Evolutionary conservation across 208 protist species (phyloP).

Genomic region (Leishmania tarentolae): DNA sequence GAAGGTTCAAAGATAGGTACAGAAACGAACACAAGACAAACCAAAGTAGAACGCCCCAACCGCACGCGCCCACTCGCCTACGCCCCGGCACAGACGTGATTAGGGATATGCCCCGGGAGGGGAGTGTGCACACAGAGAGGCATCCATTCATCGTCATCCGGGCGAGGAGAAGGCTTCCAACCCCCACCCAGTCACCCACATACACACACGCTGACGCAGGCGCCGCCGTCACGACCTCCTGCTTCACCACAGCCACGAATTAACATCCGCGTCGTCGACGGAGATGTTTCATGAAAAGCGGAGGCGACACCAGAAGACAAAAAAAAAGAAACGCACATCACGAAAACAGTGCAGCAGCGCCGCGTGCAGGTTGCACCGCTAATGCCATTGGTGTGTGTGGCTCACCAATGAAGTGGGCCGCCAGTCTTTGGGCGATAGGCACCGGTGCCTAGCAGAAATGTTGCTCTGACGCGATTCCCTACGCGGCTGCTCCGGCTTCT

Average conservation of each 20-base stretch:
- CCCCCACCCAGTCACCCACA: neutral
- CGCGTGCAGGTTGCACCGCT: too few relatives aligned
- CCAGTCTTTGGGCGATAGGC: slow-evolving; percentile 23
- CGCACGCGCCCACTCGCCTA: neutral
- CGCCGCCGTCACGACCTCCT: neutral
- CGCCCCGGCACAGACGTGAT: neutral
- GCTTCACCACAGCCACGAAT: too few relatives aligned
- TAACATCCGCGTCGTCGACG: neutral
- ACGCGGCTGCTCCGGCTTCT: slow-evolving; percentile 16
- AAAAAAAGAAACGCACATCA: too few relatives aligned
- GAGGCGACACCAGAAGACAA: too few relatives aligned
- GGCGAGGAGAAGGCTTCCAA: neutral
- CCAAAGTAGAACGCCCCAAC: too few relatives aligned
- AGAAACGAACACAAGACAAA: neutral
- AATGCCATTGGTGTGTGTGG: slow-evolving; percentile 30
- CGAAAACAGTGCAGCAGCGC: neutral
- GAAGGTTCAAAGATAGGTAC: too few relatives aligned
- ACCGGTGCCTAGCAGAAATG: neutral
- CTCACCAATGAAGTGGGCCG: slow-evolving; percentile 10
- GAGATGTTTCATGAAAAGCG: neutral
- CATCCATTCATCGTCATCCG: neutral
- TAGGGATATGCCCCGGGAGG: neutral
- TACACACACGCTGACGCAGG: neutral
- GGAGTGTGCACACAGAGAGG: neutral
- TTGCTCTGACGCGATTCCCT: neutral